Evolutionary conservation across 306 rosid species (phyloP), one percentile per base, ranked within the genome.

Genomic region (Quillaja saponaria): DNA sequence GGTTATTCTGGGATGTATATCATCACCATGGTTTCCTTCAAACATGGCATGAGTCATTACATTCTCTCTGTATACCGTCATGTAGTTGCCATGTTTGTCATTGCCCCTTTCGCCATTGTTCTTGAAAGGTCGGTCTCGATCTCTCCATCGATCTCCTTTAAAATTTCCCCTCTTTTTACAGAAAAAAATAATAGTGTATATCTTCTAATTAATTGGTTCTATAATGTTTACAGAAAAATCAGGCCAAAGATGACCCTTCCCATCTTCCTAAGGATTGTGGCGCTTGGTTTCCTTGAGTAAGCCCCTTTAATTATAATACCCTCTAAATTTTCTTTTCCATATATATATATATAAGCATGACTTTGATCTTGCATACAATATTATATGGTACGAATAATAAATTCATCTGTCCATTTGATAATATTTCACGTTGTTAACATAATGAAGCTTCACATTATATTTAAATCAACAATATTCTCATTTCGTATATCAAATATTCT

Each of bases 181-280:
- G n/a, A n/a, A n/a, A n/a, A n/a, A n/a, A n/a, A n/a, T n/a, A n/a
- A n/a, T n/a, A n/a, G n/a, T n/a, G n/a, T n/a, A n/a, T n/a, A n/a
- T n/a, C n/a, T n/a, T n/a, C n/a, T n/a, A n/a, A n/a, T n/a, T n/a
- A n/a, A n/a, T n/a, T 61, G 45, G 37, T 42, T 64, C 6, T 37
- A 10, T 8, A 1, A 40, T 17, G 20, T 59, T 71, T 49, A 6
- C 90, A 94, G 99, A 71, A 94, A 94, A 68, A 87, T 77, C 58
- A 78, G 99, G 73, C 96, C 99, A 13, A 81, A 78, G 83, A 87
- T 94, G 99, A 94, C 99, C 13, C 81, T 90, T n/a, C 88, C 95
- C 6, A 65, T 90, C 59, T 80, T 94, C 81, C 63, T 85, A 34
- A 81, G 99, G 76, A 71, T 94, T 9, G 41, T 90, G 67, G 62